Evolutionary conservation across 2,329 filamentous ascomycete species (phyloP).

Genomic region (Fusarium papillatum): DNA sequence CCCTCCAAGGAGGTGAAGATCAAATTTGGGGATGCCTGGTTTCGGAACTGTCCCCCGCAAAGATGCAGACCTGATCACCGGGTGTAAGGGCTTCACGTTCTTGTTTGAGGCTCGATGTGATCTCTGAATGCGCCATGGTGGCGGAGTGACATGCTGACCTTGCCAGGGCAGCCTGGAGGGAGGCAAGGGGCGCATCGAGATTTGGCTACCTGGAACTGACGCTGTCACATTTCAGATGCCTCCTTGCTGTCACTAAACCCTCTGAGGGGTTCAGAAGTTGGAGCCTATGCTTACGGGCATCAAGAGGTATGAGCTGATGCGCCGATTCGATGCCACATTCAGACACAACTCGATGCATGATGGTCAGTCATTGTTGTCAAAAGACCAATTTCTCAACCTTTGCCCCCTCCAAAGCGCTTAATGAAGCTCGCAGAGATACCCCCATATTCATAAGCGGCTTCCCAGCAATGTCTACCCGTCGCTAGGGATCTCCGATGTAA

Average conservation of each 20-base stretch:
- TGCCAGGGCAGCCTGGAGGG: conserved; percentile 22
- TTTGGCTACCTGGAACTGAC: conserved; percentile 12
- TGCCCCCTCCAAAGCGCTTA: background rate
- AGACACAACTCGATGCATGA: background rate
- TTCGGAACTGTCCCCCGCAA: conserved; percentile 15
- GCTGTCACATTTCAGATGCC: conserved; percentile 35
- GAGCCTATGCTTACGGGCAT: conserved; percentile 1
- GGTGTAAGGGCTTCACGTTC: conserved; percentile 6
- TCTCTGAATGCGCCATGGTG: conserved; percentile 28
- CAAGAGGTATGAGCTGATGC: background rate
- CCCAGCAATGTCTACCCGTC: conserved; percentile 25
- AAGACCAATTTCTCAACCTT: background rate
- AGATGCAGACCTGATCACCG: conserved; percentile 25
- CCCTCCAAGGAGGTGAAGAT: conserved; percentile 27
- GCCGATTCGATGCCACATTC: background rate
- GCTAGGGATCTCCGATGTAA: conserved; percentile 32
- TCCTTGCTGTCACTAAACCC: conserved; percentile 26
- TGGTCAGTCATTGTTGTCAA: conserved; percentile 6
- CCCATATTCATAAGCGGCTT: conserved; percentile 39
- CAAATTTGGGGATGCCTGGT: conserved; percentile 24
- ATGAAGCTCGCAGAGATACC: conserved; percentile 18
- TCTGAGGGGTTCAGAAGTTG: conserved; percentile 9
- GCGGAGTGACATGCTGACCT: conserved; percentile 28
- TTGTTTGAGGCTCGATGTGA: conserved; percentile 25
- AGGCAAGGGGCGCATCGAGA: conserved; percentile 29